Conservation (phyloP, 352 stramenopile genomes). For the Phytophthora sp. region DNA sequence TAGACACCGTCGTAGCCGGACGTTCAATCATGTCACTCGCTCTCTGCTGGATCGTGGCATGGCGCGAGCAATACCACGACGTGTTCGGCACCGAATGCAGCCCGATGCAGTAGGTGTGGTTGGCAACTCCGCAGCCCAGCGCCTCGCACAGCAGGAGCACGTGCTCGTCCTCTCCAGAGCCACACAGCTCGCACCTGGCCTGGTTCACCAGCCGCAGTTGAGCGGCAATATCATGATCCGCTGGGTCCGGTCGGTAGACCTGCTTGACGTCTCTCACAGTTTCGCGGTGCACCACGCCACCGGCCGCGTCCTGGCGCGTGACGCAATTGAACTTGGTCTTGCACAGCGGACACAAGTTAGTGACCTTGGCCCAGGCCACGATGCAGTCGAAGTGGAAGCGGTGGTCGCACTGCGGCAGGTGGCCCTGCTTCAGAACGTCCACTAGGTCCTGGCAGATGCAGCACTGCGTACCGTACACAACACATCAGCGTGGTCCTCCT, state of each 20-base stretch:
- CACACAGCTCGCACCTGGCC: slow-evolving; percentile 72
- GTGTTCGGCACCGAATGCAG: slow-evolving; percentile 58
- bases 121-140: slow-evolving; percentile 59
- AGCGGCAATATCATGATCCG: slow-evolving; percentile 68
- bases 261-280: slow-evolving; percentile 63
- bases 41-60: slow-evolving; percentile 40
- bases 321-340: slow-evolving; percentile 77
- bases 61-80: slow-evolving; percentile 76
- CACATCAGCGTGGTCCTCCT: background rate
- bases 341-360: slow-evolving; percentile 85
- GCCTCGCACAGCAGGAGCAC: slow-evolving; percentile 83
- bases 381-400: slow-evolving; percentile 90
- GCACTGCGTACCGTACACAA: slow-evolving; percentile 56
- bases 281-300: slow-evolving; percentile 43
- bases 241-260: slow-evolving; percentile 61
- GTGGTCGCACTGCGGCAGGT: slow-evolving; percentile 70
- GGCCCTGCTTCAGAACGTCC: slow-evolving; percentile 52
- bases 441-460: slow-evolving; percentile 86
- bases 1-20: slow-evolving; percentile 65
- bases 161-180: slow-evolving; percentile 79
- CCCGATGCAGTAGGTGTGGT: slow-evolving; percentile 81
- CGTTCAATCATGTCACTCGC: slow-evolving; percentile 66
- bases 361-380: slow-evolving; percentile 79
- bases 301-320: slow-evolving; percentile 44
- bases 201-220: slow-evolving; percentile 77